phyloP scores from a whole-genome alignment of 176 grass and related monocot genomes.

The Triticum turgidum region DNA sequence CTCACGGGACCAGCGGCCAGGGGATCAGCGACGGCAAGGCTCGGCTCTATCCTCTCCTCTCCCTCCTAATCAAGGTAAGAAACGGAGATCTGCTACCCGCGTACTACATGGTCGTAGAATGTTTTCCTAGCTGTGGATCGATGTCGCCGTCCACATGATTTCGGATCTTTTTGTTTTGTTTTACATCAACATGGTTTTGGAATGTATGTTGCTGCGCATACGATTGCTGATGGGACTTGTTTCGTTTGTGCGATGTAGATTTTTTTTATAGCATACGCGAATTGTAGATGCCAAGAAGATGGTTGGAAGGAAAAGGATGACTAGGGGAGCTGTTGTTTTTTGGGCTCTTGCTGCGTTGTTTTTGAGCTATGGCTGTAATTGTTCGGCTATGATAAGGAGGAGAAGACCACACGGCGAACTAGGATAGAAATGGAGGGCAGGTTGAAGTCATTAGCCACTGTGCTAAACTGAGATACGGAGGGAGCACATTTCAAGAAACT shows the following conservation, averaged over 20 bases:
- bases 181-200: not conserved
- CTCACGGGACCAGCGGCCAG: not conserved
- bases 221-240: not conserved
- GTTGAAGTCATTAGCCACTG: not conserved
- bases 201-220: not conserved
- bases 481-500: not conserved
- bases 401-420: not conserved
- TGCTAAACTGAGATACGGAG: not conserved
- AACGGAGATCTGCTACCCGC: not conserved
- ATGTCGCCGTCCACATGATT: not conserved
- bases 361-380: not conserved
- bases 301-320: not conserved
- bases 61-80: not conserved
- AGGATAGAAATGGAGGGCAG: not conserved
- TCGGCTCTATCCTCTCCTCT: not conserved
- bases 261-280: not conserved
- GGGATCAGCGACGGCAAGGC: not conserved
- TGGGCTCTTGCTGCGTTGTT: not conserved
- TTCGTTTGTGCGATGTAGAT: not conserved
- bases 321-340: not conserved
- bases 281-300: not conserved
- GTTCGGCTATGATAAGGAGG: not conserved
- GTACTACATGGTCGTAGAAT: not conserved
- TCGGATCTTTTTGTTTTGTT: not conserved
- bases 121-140: not conserved